A percentile compares a stretch with the other conserved stretches of the same genome.
Conservation (phyloP, 495 filamentous ascomycete species). For the Hypoxylon lienhwacheense region DNA sequence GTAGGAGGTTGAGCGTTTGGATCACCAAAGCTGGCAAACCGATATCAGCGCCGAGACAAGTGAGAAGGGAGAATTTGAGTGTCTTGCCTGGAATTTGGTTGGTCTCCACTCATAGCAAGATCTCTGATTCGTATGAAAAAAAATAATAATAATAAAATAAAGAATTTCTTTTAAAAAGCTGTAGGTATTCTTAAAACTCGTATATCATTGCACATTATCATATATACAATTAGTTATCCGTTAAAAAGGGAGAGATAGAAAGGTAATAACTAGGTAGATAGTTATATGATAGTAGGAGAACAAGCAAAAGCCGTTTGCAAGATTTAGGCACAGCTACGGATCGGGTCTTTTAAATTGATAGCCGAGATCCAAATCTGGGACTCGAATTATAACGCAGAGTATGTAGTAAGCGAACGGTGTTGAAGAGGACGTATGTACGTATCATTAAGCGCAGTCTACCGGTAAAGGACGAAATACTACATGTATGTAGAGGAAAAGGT, state of each 20-base stretch:
- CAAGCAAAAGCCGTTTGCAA: slow-evolving; percentile 10
- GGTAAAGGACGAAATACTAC: slow-evolving; percentile 9
- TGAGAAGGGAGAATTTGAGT: slow-evolving; percentile 32
- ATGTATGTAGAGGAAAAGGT: slow-evolving; percentile 16
- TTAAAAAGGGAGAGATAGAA: neutral
- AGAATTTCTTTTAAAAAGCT: slow-evolving; percentile 15
- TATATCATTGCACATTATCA: slow-evolving; percentile 36
- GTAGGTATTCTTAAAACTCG: slow-evolving; percentile 15
- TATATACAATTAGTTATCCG: slow-evolving; percentile 17
- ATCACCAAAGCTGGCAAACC: slow-evolving; percentile 68
- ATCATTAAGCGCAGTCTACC: slow-evolving; percentile 29
- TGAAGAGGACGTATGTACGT: too few relatives aligned
- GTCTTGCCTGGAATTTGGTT: slow-evolving; percentile 69
- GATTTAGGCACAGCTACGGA: slow-evolving; percentile 22
- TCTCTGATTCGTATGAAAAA: slow-evolving; percentile 21
- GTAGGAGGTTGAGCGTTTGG: slow-evolving; percentile 77
- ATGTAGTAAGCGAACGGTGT: neutral
- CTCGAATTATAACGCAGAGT: slow-evolving; percentile 4
- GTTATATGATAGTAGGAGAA: neutral
- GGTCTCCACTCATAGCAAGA: slow-evolving; percentile 76
- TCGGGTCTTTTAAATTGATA: slow-evolving; percentile 4
- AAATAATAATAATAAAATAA: too few relatives aligned
- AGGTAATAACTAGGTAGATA: neutral
- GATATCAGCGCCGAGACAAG: slow-evolving; percentile 35
- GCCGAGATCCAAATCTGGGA: slow-evolving; percentile 1